These are phyloP conservation scores for Ricinus communis DNA, from an alignment of 345 rosid species.

Conservation along the genomic window DNA sequence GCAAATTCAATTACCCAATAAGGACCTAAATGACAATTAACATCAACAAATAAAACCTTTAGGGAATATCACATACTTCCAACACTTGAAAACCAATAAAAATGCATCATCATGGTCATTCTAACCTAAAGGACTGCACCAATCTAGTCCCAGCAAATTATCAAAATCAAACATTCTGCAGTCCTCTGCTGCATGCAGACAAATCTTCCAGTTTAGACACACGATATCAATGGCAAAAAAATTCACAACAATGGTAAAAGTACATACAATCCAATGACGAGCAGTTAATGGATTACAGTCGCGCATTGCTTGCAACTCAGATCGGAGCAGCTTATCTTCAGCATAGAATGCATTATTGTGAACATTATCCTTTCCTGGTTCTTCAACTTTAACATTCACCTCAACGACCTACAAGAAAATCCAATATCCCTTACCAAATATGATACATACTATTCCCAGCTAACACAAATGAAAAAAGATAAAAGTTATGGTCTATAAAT, in stretches of 20 bases:
- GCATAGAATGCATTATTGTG: constrained; percentile 92
- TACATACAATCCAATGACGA: constrained; percentile 90
- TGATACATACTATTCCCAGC: too few relatives aligned
- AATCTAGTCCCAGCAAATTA: too few relatives aligned
- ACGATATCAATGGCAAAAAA: constrained; percentile 2
- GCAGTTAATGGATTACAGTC: constrained; percentile 81
- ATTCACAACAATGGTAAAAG: not conserved
- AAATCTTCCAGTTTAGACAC: constrained; percentile 5
- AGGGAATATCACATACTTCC: too few relatives aligned
- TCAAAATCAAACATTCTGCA: too few relatives aligned
- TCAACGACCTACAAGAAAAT: constrained; percentile 66
- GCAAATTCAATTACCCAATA: too few relatives aligned
- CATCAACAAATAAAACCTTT: too few relatives aligned
- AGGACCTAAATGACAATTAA: too few relatives aligned
- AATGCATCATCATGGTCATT: too few relatives aligned
- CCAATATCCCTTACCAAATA: not conserved
- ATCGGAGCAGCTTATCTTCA: constrained; percentile 70
- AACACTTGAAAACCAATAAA: too few relatives aligned
- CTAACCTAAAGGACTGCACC: too few relatives aligned
- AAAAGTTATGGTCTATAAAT: not conserved
- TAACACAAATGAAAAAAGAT: too few relatives aligned
- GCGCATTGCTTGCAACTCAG: constrained; percentile 80
- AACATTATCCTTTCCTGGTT: constrained; percentile 77
- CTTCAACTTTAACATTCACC: constrained; percentile 72
- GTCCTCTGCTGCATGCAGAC: not conserved